These are phyloP conservation scores for Hapsidospora chrysogenum DNA, from an alignment of 495 filamentous ascomycete genomes.

Conservation along the genomic window DNA sequence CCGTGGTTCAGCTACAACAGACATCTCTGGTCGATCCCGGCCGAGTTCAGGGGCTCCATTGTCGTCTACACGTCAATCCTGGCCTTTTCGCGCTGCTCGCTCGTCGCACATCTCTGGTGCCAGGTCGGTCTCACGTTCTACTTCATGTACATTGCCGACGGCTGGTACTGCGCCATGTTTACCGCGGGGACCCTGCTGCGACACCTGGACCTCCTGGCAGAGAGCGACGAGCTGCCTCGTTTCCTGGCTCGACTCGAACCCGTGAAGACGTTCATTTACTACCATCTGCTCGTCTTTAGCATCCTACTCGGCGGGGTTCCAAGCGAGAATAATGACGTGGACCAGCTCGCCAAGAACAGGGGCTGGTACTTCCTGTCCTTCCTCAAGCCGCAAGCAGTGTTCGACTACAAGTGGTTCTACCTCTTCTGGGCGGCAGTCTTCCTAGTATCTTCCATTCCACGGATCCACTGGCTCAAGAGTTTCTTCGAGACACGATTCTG, in stretches of 20 bases:
- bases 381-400: conserved; percentile 33
- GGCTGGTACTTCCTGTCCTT: conserved; percentile 29
- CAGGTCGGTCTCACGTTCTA: conserved; percentile 17
- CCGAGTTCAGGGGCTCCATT: conserved; percentile 26
- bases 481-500: conserved; percentile 41
- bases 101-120: conserved; percentile 16
- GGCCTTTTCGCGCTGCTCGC: conserved; percentile 18
- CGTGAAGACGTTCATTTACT: conserved; percentile 25
- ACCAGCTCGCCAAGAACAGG: conserved; percentile 16
- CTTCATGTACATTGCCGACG: conserved; percentile 31
- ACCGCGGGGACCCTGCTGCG: conserved; percentile 27
- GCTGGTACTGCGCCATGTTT: conserved; percentile 25
- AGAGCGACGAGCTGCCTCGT: conserved; percentile 20
- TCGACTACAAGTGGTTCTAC: conserved; percentile 30
- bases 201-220: conserved; percentile 28
- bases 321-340: conserved; percentile 14
- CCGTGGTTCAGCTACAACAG: conserved; percentile 20
- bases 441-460: conserved; percentile 34
- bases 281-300: conserved; percentile 23
- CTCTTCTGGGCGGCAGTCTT: conserved; percentile 34
- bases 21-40: conserved; percentile 25
- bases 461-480: conserved; percentile 23
- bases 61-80: conserved; percentile 28
- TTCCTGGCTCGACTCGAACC: conserved; percentile 18
- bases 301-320: conserved; percentile 30